phyloP scores from a whole-genome alignment of 1,284 basidiomycete genomes.

The Pterulicium gracile region DNA sequence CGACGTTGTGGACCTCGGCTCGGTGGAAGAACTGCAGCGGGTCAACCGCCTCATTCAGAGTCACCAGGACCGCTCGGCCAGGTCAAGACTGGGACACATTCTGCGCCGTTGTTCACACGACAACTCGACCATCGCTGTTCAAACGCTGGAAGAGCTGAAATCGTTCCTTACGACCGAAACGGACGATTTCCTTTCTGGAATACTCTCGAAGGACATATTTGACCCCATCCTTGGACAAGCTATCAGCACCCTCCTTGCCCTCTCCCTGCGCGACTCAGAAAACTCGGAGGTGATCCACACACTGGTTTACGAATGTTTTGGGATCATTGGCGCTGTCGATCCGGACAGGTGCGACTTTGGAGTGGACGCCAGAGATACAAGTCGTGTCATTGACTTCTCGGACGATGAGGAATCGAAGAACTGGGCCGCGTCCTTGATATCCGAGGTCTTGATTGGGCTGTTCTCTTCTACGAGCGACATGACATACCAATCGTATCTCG shows the following conservation, averaged over 20 bases:
- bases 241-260: conserved; percentile 59
- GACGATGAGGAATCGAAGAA: conserved; percentile 71
- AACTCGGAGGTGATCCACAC: conserved; percentile 58
- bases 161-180: conserved; percentile 45
- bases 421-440: conserved; percentile 84
- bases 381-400: conserved; percentile 79
- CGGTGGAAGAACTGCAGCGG: conserved; percentile 54
- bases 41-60: conserved; percentile 36
- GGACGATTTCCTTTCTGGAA: conserved; percentile 41
- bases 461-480: conserved; percentile 93
- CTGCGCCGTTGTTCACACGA: conserved; percentile 72
- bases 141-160: conserved; percentile 74
- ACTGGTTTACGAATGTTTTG: conserved; percentile 84
- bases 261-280: conserved; percentile 72
- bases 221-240: conserved; percentile 68
- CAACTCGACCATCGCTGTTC: conserved; percentile 71
- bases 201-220: conserved; percentile 81
- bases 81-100: conserved; percentile 56
- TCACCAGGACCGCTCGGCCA: conserved; percentile 40
- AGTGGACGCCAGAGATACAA: conserved; percentile 40
- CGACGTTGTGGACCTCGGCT: conserved; percentile 71
- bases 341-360: conserved; percentile 84
- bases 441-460: conserved; percentile 81
- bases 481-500: conserved; percentile 83
- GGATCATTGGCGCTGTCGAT: conserved; percentile 91